phyloP scores from a whole-genome alignment of 2,329 filamentous ascomycete species.

The Cercospora zeina region DNA sequence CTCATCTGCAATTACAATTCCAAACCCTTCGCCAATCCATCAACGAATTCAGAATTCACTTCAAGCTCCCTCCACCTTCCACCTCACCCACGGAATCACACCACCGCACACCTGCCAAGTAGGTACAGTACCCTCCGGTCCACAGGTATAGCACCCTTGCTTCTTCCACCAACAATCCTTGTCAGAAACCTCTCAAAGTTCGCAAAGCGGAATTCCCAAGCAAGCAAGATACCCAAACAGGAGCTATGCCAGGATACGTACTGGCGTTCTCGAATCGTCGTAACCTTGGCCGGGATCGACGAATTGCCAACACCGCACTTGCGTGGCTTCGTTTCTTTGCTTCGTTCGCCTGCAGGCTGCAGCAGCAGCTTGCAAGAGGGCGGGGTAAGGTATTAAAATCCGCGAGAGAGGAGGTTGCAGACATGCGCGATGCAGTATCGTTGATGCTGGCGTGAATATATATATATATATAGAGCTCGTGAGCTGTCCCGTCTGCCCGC shows the following conservation, averaged over 20 bases:
- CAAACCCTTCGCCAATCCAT: too few relatives aligned
- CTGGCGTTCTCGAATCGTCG: background rate
- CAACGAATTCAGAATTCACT: background rate
- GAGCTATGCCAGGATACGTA: background rate
- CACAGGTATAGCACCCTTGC: background rate
- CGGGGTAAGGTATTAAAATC: conserved; percentile 1
- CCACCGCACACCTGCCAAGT: background rate
- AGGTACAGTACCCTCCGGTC: background rate
- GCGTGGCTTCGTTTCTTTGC: background rate
- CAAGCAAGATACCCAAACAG: conserved; percentile 4
- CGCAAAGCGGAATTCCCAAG: background rate
- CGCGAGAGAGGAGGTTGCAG: too few relatives aligned
- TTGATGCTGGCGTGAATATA: background rate
- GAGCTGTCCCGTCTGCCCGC: background rate
- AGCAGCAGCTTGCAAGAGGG: background rate
- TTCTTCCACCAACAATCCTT: background rate
- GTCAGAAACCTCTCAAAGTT: background rate
- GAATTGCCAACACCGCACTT: too few relatives aligned
- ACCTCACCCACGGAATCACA: background rate
- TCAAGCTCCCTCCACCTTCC: background rate
- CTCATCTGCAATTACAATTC: too few relatives aligned
- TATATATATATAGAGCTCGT: background rate
- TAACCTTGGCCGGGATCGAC: background rate
- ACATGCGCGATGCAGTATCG: too few relatives aligned
- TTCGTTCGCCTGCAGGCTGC: background rate